Evolutionary conservation across 805 yeast genomes (phyloP).

Genomic region (Candida koratica): DNA sequence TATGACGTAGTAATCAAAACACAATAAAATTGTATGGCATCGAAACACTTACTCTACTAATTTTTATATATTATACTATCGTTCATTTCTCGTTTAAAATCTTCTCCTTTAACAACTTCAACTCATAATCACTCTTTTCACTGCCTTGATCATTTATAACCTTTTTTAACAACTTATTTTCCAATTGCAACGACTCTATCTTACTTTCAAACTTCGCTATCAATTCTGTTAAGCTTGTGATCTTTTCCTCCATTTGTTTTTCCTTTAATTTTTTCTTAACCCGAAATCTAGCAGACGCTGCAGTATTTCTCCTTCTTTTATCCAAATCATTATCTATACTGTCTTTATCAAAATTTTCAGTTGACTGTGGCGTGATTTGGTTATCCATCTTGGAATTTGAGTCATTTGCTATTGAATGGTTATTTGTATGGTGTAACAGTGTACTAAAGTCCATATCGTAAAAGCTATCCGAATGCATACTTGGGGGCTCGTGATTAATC

Average conservation of each 20-base stretch:
- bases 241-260: constrained; percentile 52
- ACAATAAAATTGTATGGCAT: too few species aligned
- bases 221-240: constrained; percentile 40
- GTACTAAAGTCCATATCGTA: constrained; percentile 3
- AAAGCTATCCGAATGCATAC: constrained; percentile 1
- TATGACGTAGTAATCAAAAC: too few species aligned
- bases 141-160: constrained; percentile 50
- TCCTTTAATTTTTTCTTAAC: constrained; percentile 59
- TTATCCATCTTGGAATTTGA: neutral
- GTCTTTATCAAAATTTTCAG: constrained; percentile 4
- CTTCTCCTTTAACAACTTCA: constrained; percentile 30
- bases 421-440: neutral
- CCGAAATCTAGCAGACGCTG: constrained; percentile 63
- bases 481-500: neutral
- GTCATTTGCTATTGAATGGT: neutral
- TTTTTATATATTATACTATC: too few species aligned
- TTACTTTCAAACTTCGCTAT: constrained; percentile 44
- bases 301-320: constrained; percentile 57
- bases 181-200: constrained; percentile 56
- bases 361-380: neutral
- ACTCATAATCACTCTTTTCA: constrained; percentile 38
- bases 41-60: too few species aligned
- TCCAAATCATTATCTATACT: constrained; percentile 34
- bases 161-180: constrained; percentile 53
- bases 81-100: constrained; percentile 16